Evolutionary conservation across 306 rosid species (phyloP), one percentile per base, ranked within the genome.

Genomic region (Cucurbita pepo): DNA sequence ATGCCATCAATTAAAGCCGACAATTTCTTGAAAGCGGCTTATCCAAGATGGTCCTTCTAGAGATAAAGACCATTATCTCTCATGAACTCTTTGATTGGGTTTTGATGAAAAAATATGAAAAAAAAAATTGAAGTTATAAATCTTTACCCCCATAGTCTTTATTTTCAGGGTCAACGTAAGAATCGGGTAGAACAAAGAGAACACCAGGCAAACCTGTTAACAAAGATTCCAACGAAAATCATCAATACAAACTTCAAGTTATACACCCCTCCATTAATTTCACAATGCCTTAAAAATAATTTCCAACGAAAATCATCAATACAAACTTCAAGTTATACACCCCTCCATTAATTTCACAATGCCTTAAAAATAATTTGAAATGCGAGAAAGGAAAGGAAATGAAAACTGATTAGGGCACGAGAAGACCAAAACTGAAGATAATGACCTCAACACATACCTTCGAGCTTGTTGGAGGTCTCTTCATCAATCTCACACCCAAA

Each of bases 401-500:
- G 44, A 25, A 30, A 30, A 30, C 34, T 30, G 34, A 30, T 19
- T 8, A 15, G 12, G 8, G 69, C 15, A 47, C 61, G 3, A 64
- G 45, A 11, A 65, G 34, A 12, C 5, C 21, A 2, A 65, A 44
- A 50, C 6, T 12, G 52, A 14, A 34, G 36, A 56, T 7, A 21
- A 3, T n/a, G 12, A 14, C 15, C 18, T 6, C 56, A 25, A 48
- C 44, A 1, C 81, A 73, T 21, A 89, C 97, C 96, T 85, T 89
- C 99, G 0, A 95, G 83, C 89, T 91, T 95, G 58, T 88, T 88
- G 40, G 99, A 86, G 2, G 97, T 95, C 82, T 95, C 99, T 78
- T 95, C 99, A 3, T 91, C 99, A 70, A 95, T 81, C 82, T 89
- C 95, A 53, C 92, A 85, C 11, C 99, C 99, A 72, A 95, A 95